phyloP scores from a whole-genome alignment of 164 flowering plant genomes.

The Chimonanthus praecox region DNA sequence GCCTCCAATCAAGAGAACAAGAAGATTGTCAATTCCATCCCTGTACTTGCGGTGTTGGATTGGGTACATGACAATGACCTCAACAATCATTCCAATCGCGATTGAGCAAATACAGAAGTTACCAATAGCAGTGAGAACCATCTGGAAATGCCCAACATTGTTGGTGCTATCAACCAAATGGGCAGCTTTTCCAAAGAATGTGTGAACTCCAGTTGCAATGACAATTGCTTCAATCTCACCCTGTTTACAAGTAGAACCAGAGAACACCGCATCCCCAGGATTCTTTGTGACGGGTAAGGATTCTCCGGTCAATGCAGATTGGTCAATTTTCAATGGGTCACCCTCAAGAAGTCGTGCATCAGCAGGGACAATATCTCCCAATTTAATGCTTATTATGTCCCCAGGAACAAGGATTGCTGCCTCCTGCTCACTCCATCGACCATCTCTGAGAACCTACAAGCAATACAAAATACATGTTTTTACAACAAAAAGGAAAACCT shows the following conservation, averaged over 20 bases:
- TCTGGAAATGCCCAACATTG: constrained; percentile 77
- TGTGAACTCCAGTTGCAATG: constrained; percentile 79
- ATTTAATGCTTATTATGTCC: constrained; percentile 65
- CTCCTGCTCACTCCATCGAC: constrained; percentile 74
- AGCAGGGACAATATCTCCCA: constrained; percentile 77
- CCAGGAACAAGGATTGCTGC: constrained; percentile 79
- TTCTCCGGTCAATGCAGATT: constrained; percentile 78
- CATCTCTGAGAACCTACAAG: constrained; percentile 71
- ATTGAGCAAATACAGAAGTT: constrained; percentile 79
- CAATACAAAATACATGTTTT: no score
- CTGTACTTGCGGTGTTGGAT: constrained; percentile 62
- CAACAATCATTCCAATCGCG: constrained; percentile 55
- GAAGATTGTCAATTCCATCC: constrained; percentile 67
- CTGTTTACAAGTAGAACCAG: constrained; percentile 82
- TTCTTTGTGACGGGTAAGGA: constrained; percentile 75
- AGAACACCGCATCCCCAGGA: constrained; percentile 71
- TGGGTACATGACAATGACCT: constrained; percentile 70
- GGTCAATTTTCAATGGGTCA: constrained; percentile 73
- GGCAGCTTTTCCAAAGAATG: constrained; percentile 83
- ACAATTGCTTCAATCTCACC: constrained; percentile 81
- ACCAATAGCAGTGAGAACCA: constrained; percentile 76
- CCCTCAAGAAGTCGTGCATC: constrained; percentile 89
- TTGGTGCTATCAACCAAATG: constrained; percentile 81
- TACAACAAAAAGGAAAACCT: not conserved
- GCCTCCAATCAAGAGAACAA: constrained; percentile 83